Percentiles rank a stretch among this genome's conserved stretches.
Conservation (phyloP, 2,329 filamentous ascomycete genomes). For the Fusarium succisae region DNA sequence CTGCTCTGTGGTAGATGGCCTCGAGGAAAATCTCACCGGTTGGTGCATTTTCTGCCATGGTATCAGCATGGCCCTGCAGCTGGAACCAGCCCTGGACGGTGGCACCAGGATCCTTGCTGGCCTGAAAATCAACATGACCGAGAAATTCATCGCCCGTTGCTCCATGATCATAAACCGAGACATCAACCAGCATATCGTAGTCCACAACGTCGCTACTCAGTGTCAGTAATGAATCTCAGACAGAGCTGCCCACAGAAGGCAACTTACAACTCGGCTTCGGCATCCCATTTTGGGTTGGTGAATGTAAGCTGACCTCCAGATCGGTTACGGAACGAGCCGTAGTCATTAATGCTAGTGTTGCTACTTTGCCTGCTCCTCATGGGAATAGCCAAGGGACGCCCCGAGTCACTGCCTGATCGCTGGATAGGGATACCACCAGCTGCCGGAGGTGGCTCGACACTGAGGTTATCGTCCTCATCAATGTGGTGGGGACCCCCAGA, state of each 20-base stretch:
- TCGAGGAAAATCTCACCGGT: constrained; percentile 92
- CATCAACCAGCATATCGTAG: constrained; percentile 86
- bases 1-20: constrained; percentile 84
- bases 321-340: constrained; percentile 67
- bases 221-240: constrained; percentile 15
- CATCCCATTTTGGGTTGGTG: constrained; percentile 93
- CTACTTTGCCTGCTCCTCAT: constrained; percentile 98
- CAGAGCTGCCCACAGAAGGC: too few species aligned
- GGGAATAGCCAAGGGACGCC: constrained; percentile 89
- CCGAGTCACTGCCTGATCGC: constrained; percentile 81
- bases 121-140: constrained; percentile 86
- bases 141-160: constrained; percentile 88
- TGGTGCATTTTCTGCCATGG: constrained; percentile 73
- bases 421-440: constrained; percentile 68
- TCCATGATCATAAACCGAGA: constrained; percentile 90
- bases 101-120: constrained; percentile 70
- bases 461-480: constrained; percentile 67
- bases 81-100: constrained; percentile 87
- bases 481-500: constrained; percentile 80
- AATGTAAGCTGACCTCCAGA: constrained; percentile 64
- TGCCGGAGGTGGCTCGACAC: constrained; percentile 55
- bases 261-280: constrained; percentile 91
- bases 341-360: constrained; percentile 84
- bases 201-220: constrained; percentile 88
- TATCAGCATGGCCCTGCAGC: constrained; percentile 79